A percentile compares a stretch with the other conserved stretches of the same genome.
Conservation (phyloP, 2,329 filamentous ascomycete species). For the Fonsecaea pedrosoi region DNA sequence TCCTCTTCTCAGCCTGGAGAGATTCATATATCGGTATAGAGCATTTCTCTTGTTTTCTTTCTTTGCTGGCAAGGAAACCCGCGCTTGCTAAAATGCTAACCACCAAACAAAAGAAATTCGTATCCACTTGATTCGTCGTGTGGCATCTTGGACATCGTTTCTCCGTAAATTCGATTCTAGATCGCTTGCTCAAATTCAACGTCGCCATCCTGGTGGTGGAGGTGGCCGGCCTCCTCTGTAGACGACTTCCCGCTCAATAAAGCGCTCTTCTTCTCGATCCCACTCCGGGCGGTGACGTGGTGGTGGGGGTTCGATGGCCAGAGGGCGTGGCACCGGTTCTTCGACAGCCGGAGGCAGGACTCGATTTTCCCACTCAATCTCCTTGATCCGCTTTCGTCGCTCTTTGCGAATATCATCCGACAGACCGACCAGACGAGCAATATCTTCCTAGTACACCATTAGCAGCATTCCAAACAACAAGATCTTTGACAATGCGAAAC, state of each 20-base stretch:
- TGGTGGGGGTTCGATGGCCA: conserved; percentile 37
- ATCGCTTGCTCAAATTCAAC: conserved; percentile 23
- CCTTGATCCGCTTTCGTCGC: conserved; percentile 63
- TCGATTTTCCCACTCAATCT: conserved; percentile 60
- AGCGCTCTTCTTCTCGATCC: conserved; percentile 41
- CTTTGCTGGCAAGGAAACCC: conserved; percentile 8
- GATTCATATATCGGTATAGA: background rate
- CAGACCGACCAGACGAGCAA: conserved; percentile 80
- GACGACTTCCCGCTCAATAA: conserved; percentile 40
- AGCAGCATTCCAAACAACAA: conserved; percentile 45
- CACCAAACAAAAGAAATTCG: conserved; percentile 13
- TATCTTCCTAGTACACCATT: conserved; percentile 71
- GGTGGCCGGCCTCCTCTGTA: conserved; percentile 39
- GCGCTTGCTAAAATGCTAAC: conserved; percentile 18
- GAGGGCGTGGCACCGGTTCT: conserved; percentile 28
- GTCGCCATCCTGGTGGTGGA: conserved; percentile 37
- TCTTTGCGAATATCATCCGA: conserved; percentile 80
- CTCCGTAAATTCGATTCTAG: conserved; percentile 10
- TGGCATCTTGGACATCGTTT: conserved; percentile 1
- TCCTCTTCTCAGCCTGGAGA: background rate
- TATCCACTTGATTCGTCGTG: background rate
- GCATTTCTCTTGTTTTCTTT: background rate
- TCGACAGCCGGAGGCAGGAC: conserved; percentile 37
- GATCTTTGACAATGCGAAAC: conserved; percentile 44
- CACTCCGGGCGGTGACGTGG: conserved; percentile 36